Conservation (phyloP, 2,329 filamentous ascomycete species). For the Scedosporium apiospermum region DNA sequence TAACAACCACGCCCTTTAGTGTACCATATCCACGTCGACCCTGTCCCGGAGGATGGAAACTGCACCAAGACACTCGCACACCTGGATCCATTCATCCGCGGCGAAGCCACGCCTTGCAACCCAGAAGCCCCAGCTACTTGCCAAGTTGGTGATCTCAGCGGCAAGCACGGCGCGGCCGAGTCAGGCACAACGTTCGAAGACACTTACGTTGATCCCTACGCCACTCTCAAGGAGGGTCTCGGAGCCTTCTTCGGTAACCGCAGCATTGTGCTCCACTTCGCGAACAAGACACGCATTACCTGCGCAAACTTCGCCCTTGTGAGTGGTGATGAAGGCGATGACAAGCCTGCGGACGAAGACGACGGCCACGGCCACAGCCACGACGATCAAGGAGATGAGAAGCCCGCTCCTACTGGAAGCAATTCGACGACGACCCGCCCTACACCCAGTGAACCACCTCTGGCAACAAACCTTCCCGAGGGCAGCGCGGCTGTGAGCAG, state of each 20-base stretch:
- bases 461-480: background rate
- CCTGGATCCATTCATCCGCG: constrained; percentile 60
- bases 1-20: constrained; percentile 28
- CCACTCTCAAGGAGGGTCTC: constrained; percentile 40
- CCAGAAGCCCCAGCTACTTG: constrained; percentile 48
- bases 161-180: constrained; percentile 59
- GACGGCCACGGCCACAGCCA: background rate
- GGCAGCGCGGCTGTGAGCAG: background rate
- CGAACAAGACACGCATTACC: constrained; percentile 53
- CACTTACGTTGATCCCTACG: constrained; percentile 46
- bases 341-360: background rate
- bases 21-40: constrained; percentile 63
- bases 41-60: constrained; percentile 58
- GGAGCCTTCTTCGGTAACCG: constrained; percentile 55
- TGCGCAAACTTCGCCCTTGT: constrained; percentile 50
- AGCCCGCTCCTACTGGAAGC: background rate
- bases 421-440: background rate
- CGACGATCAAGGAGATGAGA: background rate
- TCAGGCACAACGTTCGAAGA: constrained; percentile 33
- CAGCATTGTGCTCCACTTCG: constrained; percentile 54
- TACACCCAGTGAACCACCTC: background rate
- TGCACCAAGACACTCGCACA: constrained; percentile 60
- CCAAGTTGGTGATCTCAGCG: constrained; percentile 67
- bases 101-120: constrained; percentile 54
- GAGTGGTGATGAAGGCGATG: background rate